Percentiles rank a stretch among this genome's conserved stretches.
Evolutionary conservation across 495 filamentous ascomycete genomes (phyloP).

Genomic region (Friedmanniomyces simplex): DNA sequence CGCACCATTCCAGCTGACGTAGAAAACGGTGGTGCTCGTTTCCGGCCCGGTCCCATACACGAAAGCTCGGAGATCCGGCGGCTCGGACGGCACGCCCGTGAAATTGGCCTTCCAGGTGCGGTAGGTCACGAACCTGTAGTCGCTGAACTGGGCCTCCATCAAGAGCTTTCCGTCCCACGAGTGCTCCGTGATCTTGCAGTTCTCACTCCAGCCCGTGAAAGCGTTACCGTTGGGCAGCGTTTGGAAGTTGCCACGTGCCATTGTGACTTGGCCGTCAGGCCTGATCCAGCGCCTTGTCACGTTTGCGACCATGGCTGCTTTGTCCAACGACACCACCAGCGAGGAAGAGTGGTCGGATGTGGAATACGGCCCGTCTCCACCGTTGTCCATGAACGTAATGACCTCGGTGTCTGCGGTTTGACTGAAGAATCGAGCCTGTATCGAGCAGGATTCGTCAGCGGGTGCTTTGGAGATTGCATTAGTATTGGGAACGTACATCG

Average conservation of each 20-base stretch:
- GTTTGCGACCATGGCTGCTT: background rate
- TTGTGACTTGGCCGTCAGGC: background rate
- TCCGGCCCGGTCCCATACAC: conserved; percentile 4
- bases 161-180: conserved; percentile 36
- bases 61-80: conserved; percentile 8
- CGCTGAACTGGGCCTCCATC: conserved; percentile 8
- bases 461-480: background rate
- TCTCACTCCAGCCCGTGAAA: conserved; percentile 50
- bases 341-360: too few species aligned
- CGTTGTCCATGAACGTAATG: too few species aligned
- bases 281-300: background rate
- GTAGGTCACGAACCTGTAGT: conserved; percentile 11
- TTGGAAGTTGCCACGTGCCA: conserved; percentile 48
- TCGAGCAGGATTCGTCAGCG: background rate
- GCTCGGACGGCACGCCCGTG: conserved; percentile 3
- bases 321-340: background rate
- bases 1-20: conserved; percentile 16
- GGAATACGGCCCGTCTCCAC: too few species aligned
- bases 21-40: background rate
- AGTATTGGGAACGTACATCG: background rate
- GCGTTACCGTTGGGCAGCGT: conserved; percentile 44
- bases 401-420: too few species aligned
- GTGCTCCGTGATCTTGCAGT: conserved; percentile 47
- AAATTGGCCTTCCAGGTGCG: conserved; percentile 19
- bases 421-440: too few species aligned